Evolutionary conservation across 2,329 filamentous ascomycete species (phyloP).

Genomic region (Claviceps pazoutovae): DNA sequence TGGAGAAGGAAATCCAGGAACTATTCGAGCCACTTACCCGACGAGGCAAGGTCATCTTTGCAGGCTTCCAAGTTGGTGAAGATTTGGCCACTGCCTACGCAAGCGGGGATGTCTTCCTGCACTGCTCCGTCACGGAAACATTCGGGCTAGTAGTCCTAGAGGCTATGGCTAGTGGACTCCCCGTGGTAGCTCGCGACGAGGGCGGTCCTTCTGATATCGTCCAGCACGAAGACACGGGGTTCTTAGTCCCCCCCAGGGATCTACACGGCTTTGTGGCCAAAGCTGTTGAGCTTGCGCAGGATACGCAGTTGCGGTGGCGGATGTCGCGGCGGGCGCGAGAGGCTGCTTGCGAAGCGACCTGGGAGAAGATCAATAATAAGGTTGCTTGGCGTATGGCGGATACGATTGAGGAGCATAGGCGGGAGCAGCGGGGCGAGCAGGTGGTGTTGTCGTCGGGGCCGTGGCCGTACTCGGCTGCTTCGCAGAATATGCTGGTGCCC

Average conservation of each 20-base stretch:
- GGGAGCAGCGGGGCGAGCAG: conserved; percentile 11
- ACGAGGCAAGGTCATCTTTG: conserved; percentile 46
- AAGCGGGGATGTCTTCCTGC: conserved; percentile 54
- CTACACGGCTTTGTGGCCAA: conserved; percentile 42
- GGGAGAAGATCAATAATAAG: conserved; percentile 58
- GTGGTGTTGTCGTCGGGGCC: too few species aligned
- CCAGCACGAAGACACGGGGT: conserved; percentile 43
- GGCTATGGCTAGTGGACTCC: conserved; percentile 56
- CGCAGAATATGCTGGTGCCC: conserved; percentile 21
- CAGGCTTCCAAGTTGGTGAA: conserved; percentile 48
- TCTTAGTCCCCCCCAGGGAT: conserved; percentile 45
- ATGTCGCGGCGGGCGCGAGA: conserved; percentile 36
- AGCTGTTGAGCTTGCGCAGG: conserved; percentile 33
- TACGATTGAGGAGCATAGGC: conserved; percentile 32
- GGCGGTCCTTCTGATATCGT: conserved; percentile 58
- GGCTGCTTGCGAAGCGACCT: conserved; percentile 46
- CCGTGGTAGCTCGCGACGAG: conserved; percentile 54
- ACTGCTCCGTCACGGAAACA: conserved; percentile 59
- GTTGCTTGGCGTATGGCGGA: conserved; percentile 51
- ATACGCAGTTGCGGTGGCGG: conserved; percentile 26
- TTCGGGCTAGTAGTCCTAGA: conserved; percentile 59
- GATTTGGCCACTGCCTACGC: conserved; percentile 53
- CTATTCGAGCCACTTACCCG: conserved; percentile 38
- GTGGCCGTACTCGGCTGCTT: conserved; percentile 7
- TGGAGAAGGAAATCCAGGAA: conserved; percentile 47